These are phyloP conservation scores for Dendrobium huoshanense DNA, from an alignment of 106 monocot species.

Conservation along the genomic window DNA sequence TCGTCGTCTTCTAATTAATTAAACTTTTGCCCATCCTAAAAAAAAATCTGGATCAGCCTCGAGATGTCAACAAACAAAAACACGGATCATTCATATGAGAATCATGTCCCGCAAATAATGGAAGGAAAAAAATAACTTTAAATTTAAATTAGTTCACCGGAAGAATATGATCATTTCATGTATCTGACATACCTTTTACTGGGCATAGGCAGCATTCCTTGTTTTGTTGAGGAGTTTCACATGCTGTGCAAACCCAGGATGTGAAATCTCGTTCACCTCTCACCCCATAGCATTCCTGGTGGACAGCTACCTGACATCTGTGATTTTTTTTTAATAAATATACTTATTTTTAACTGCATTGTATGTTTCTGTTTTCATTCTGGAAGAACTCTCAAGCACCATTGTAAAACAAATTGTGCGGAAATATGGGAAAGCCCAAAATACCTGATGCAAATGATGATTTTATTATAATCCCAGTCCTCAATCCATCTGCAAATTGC, in stretches of 20 bases:
- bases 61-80: too few relatives aligned
- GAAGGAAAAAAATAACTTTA: background rate
- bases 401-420: background rate
- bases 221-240: slow-evolving; percentile 64
- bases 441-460: slow-evolving; percentile 94
- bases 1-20: too few relatives aligned
- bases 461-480: slow-evolving; percentile 99
- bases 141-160: too few relatives aligned
- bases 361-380: background rate
- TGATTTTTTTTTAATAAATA: background rate
- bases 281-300: slow-evolving; percentile 98
- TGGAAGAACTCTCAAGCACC: background rate
- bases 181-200: slow-evolving; percentile 56
- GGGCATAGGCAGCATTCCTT: slow-evolving; percentile 95
- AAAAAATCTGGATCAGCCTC: too few relatives aligned
- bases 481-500: slow-evolving; percentile 99
- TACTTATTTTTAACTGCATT: background rate
- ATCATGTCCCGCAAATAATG: background rate
- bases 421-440: background rate
- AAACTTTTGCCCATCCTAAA: too few relatives aligned
- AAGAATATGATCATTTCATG: too few relatives aligned
- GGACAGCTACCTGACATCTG: slow-evolving; percentile 99
- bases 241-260: slow-evolving; percentile 96
- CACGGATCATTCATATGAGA: background rate
- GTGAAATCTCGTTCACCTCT: slow-evolving; percentile 71